Conservation (phyloP, 1,284 basidiomycete genomes). For the Abortiporus biennis region DNA sequence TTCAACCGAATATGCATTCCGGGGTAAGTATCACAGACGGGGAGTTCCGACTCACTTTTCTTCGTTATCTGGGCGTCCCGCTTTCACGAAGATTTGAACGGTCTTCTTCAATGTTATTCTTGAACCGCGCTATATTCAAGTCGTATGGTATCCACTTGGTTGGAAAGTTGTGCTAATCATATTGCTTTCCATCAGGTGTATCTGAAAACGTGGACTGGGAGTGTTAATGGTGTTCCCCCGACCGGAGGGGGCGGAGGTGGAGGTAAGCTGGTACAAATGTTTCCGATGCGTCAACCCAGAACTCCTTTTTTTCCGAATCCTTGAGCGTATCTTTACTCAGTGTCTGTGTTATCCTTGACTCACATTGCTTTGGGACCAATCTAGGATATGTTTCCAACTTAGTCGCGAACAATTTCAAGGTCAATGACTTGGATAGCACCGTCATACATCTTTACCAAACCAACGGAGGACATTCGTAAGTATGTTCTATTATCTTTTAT, state of each 20-base stretch:
- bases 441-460: constrained; percentile 49
- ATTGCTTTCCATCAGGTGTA: constrained; percentile 54
- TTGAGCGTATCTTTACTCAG: no score
- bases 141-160: no score
- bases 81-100: background rate
- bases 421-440: constrained; percentile 36
- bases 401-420: constrained; percentile 35
- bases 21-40: constrained; percentile 42
- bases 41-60: no score
- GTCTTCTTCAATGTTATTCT: no score
- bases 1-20: constrained; percentile 50
- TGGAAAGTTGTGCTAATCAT: constrained; percentile 8
- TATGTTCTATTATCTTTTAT: constrained; percentile 4
- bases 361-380: constrained; percentile 1
- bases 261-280: constrained; percentile 25
- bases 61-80: background rate
- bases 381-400: constrained; percentile 48
- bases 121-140: no score
- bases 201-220: constrained; percentile 60
- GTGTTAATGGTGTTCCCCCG: constrained; percentile 49
- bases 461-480: constrained; percentile 44
- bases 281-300: no score
- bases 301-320: background rate
- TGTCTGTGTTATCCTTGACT: background rate
- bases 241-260: constrained; percentile 58